Evolutionary conservation across 2,329 filamentous ascomycete species (phyloP), one percentile per base, ranked within the genome.

Genomic region (Penicillium sp.): DNA sequence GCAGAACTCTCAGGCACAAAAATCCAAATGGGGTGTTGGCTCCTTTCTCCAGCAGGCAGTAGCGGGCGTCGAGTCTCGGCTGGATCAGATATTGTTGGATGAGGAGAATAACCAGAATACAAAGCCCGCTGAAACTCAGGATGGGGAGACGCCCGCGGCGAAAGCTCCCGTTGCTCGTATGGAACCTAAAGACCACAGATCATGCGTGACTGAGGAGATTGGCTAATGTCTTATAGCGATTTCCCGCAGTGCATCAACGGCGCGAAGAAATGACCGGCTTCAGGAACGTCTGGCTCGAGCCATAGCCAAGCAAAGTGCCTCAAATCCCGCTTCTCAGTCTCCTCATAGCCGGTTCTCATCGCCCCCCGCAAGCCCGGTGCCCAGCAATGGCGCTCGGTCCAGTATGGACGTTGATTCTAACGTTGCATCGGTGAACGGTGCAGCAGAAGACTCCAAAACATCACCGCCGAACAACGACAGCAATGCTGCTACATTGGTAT

Each of bases 211-310:
- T 11, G 10, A 41, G 7, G 30, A 31, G 46, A 22, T 28, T 54
- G 16, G 50, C 64, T 70, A 62, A 70, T 41, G 6, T 35, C 56
- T 39, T 55, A 39, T 41, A 78, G 77, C 66, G 52, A 71, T 79
- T 46, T 83, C 86, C 42, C 80, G 86, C 64, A 82, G 77, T 56
- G 79, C 85, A 18, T 86, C 86, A 4, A 82, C 80, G 35, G 81
- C 77, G 54, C 80, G 82, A 57, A 75, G 80, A 53, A 93, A 89
- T 70, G 90, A 95, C 61, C 83, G 90, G 44, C 76, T 99, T 36
- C 91, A 96, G 66, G 91, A 95, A 67, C 81, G 90, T 54, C 78
- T 99, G 52, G 92, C 92, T 27, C 88, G 89, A 64, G 93, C 91
- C 27, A 82, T 96, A 62, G 89, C 86, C 3, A 86, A 86, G 51